phyloP scores from a whole-genome alignment of 2,329 filamentous ascomycete species.

The Aciculosporium take region DNA sequence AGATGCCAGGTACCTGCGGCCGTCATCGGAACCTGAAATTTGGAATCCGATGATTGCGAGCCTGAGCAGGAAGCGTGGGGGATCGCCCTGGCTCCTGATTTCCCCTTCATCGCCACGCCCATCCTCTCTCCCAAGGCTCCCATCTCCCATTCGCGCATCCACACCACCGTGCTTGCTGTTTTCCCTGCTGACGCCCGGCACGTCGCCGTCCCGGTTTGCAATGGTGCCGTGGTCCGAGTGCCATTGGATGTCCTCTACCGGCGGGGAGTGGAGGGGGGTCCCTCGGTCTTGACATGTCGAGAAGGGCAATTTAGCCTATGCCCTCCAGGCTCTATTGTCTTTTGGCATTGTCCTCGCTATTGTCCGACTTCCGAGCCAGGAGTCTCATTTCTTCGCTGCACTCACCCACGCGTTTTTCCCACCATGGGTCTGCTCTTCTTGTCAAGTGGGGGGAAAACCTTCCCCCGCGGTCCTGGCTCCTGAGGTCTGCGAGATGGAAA shows the following conservation, averaged over 20 bases:
- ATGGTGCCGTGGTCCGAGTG: neutral
- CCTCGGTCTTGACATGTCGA: neutral
- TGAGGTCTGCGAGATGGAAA: neutral
- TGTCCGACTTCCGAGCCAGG: neutral
- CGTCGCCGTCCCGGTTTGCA: neutral
- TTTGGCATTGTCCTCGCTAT: constrained; percentile 5
- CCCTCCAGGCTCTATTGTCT: constrained; percentile 2
- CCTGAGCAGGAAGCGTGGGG: no score
- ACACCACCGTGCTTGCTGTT: neutral
- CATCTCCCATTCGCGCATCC: neutral
- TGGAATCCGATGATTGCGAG: neutral
- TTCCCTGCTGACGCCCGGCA: neutral
- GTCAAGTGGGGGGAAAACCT: no score
- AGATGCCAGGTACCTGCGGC: neutral
- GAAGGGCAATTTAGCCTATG: neutral
- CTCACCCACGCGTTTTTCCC: no score
- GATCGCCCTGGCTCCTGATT: no score
- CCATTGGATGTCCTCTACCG: neutral
- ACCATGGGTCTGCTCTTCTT: no score
- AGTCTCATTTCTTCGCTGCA: neutral
- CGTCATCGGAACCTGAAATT: no score
- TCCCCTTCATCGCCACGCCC: neutral
- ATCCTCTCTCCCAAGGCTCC: neutral
- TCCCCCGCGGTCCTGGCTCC: neutral
- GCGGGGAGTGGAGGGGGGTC: neutral